Conservation (phyloP, 2,329 filamentous ascomycete species). For the Paecilomyces sp. region DNA sequence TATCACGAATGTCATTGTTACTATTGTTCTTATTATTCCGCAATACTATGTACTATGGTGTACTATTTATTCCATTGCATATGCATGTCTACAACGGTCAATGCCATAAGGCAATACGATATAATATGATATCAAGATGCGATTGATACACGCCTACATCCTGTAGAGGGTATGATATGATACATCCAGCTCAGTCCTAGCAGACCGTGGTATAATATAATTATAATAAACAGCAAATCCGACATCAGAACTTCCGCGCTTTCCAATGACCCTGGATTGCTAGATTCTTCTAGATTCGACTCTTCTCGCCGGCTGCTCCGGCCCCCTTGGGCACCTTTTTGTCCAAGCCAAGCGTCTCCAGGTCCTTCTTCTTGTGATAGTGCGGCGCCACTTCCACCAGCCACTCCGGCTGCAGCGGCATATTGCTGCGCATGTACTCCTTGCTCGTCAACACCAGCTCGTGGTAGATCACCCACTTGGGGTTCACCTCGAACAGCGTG, state of each 20-base stretch:
- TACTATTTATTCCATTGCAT: not conserved
- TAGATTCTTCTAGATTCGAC: constrained; percentile 13
- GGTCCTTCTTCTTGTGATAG: constrained; percentile 85
- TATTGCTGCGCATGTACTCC: constrained; percentile 85
- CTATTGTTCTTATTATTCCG: not conserved
- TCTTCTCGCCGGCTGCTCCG: constrained; percentile 36
- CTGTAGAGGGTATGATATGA: too few species aligned
- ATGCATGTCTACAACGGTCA: not conserved
- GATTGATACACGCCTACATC: too few species aligned
- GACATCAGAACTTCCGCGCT: not conserved
- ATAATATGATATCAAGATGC: too few species aligned
- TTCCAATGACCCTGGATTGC: not conserved
- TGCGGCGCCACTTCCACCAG: constrained; percentile 85
- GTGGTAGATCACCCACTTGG: constrained; percentile 83
- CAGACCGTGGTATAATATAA: not conserved
- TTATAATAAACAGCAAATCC: not conserved
- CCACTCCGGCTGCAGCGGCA: constrained; percentile 81
- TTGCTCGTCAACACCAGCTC: constrained; percentile 86
- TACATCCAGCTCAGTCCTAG: not conserved
- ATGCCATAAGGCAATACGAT: not conserved
- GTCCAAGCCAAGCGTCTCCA: constrained; percentile 70
- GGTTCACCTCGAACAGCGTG: constrained; percentile 70
- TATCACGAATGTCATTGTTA: too few species aligned
- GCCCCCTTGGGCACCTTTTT: constrained; percentile 64
- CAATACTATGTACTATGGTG: not conserved